Evolutionary conservation across 2,329 filamentous ascomycete genomes (phyloP), one percentile per base, ranked within the genome.

Genomic region (Colletotrichum sidae): DNA sequence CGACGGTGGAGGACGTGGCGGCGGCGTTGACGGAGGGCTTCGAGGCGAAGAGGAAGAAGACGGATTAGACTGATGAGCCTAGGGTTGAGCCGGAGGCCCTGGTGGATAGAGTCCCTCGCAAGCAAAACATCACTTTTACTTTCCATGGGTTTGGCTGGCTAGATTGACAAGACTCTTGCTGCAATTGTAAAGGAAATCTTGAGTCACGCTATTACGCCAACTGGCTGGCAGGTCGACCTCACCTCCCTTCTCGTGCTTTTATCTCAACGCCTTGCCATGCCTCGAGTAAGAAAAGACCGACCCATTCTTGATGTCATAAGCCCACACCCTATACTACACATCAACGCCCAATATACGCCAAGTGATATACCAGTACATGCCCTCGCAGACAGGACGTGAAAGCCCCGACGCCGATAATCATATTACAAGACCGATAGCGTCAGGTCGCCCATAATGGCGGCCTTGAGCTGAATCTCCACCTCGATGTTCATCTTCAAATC

Each of bases 1-100:
- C 78, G 25, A 88, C 83, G 2, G 76, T 84, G 4, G 83, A 88
- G 62, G 88, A 90, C 73, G 82, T 90, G 52, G 87, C 86, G 59
- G 75, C 73, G 41, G 73, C 75, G 11, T 75, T 85, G 73, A 75
- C 74, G 0, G 84, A 86, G 63, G 85, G 85, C 0, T 69, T 86
- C 17, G 75, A 76, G 56, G 76, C 71, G 69, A 83, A 83, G 71
- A 82, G 75, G 72, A 80, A 78, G 68, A 81, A 78, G 72, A 72
- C 56, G 25, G 68, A 69, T 7, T 69, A 49, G 11, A 11, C 6
- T 13, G 25, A 45, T 45, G 42, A n/a, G 11, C 38, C 9, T 41
- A 41, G 13, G 38, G 38, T 13, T 8, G 38, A 41, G 38, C 9
- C 38, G 3, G 9, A 41, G 13, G 38, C 9, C 9, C 38, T 13